Percentiles rank a stretch among this genome's conserved stretches.
Conservation (phyloP, 2,329 filamentous ascomycete genomes). For the Trichoderma sp. region DNA sequence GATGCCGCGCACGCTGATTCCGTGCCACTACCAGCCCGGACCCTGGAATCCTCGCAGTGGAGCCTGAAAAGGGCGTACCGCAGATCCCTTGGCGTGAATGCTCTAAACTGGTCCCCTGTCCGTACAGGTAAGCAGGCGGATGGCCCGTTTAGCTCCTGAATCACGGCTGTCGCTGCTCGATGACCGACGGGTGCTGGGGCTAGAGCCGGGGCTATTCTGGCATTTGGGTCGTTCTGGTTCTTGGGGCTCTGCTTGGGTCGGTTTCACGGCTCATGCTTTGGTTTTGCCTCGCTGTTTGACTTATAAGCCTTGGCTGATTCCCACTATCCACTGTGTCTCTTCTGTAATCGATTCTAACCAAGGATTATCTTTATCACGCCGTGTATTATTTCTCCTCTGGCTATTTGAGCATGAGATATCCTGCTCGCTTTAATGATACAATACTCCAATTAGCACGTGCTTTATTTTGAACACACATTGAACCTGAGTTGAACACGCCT, state of each 20-base stretch:
- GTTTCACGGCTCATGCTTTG: conserved; percentile 1
- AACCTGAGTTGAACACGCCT: background rate
- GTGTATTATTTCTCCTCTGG: too few relatives aligned
- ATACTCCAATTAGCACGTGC: background rate
- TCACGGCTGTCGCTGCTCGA: conserved; percentile 19
- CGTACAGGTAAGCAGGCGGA: background rate
- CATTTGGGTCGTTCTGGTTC: background rate
- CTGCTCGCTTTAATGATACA: background rate
- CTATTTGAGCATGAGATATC: background rate
- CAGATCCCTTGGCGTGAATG: conserved; percentile 17
- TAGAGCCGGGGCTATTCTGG: background rate
- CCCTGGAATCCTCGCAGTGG: conserved; percentile 8
- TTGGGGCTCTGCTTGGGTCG: background rate
- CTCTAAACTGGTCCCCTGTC: background rate
- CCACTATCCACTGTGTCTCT: background rate
- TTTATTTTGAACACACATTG: background rate
- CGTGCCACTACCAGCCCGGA: background rate
- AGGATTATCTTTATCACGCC: background rate
- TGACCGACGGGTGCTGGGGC: background rate
- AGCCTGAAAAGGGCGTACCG: conserved; percentile 7
- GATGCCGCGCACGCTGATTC: background rate
- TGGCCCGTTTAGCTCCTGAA: conserved; percentile 3
- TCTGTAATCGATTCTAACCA: background rate
- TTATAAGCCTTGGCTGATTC: background rate
- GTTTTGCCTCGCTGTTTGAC: background rate